Percentiles rank a stretch among this genome's conserved stretches.
phyloP scores from a whole-genome alignment of 1,284 basidiomycete genomes.

The Inonotus obliquus region DNA sequence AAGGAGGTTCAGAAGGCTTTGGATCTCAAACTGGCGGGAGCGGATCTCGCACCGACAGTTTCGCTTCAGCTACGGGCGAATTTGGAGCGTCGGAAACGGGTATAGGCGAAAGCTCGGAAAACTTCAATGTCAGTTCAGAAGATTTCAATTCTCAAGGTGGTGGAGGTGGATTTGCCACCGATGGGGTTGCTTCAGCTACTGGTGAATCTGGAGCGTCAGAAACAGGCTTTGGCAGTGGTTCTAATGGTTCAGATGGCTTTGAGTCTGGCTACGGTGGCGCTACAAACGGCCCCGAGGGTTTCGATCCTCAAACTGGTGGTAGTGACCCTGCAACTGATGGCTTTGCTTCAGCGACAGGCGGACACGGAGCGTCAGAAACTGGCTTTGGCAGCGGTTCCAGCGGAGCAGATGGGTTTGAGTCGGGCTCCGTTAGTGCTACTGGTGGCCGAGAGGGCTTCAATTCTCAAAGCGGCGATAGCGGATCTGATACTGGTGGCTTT shows the following conservation, averaged over 20 bases:
- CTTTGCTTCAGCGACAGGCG: background rate
- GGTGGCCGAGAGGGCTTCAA: background rate
- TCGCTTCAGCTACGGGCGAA: background rate
- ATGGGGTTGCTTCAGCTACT: background rate
- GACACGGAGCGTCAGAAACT: background rate
- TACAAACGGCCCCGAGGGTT: background rate
- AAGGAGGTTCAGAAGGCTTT: background rate
- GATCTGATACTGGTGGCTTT: background rate
- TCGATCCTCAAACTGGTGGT: background rate
- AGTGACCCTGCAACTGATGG: background rate
- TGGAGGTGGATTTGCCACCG: background rate
- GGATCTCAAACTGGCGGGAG: background rate
- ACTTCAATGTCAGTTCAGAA: too few relatives aligned
- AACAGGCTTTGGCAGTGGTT: background rate
- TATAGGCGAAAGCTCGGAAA: too few relatives aligned
- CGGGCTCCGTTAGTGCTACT: constrained; percentile 4
- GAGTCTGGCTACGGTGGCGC: constrained; percentile 3
- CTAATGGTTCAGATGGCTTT: background rate
- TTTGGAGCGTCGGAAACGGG: too few relatives aligned
- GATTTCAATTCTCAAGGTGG: background rate
- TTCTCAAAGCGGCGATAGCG: background rate
- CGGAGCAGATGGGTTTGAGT: background rate
- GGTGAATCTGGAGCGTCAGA: background rate
- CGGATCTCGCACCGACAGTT: background rate
- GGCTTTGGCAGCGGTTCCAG: too few relatives aligned